Percentiles rank a stretch among this genome's conserved stretches.
These are phyloP conservation scores for Dalbergia cultrata DNA, from an alignment of 306 rosid genomes.

Conservation along the genomic window DNA sequence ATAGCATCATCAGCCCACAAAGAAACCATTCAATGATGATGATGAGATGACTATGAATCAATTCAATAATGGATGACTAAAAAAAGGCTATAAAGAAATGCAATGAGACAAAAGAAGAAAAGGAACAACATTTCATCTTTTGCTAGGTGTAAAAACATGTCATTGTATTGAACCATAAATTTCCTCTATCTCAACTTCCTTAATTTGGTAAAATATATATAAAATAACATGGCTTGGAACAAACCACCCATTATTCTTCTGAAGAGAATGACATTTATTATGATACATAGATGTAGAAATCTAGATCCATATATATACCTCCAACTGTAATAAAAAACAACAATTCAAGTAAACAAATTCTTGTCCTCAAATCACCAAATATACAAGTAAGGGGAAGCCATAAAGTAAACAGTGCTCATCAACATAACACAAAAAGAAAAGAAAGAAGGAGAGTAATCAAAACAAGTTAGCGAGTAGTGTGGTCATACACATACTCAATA, in stretches of 20 bases:
- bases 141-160: no score
- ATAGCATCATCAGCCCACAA: neutral
- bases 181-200: no score
- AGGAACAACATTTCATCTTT: neutral
- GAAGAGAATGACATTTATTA: conserved; percentile 51
- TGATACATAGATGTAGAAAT: conserved; percentile 50
- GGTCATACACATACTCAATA: no score
- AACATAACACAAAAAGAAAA: neutral
- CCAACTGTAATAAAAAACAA: conserved; percentile 38
- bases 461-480: no score
- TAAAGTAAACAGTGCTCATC: neutral
- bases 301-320: conserved; percentile 48
- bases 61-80: neutral
- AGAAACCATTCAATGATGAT: neutral
- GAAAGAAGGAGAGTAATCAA: neutral
- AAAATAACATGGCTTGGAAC: conserved; percentile 39
- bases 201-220: no score
- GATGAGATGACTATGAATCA: neutral
- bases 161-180: no score
- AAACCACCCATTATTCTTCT: conserved; percentile 40
- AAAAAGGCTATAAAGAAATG: neutral
- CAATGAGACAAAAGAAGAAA: neutral
- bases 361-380: conserved; percentile 44
- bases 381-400: conserved; percentile 44
- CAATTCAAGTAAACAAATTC: conserved; percentile 31